Evolutionary conservation across 139 green algal species (phyloP), one percentile per base, ranked within the genome.

Genomic region (Picochlorum sp.): DNA sequence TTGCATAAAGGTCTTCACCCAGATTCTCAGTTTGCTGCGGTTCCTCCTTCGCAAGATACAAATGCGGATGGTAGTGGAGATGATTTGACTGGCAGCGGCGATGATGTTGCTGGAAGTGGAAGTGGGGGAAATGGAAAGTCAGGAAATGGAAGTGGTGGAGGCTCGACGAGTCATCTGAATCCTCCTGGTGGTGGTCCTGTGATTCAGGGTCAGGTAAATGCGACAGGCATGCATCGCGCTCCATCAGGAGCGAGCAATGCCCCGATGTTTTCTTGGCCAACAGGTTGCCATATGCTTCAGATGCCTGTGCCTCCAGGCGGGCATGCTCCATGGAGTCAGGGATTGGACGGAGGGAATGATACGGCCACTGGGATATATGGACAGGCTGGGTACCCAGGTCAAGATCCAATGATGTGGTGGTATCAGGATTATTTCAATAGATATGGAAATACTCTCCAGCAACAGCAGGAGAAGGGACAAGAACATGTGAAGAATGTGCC

Each of bases 381-480:
- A 20, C 51, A 38, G 13, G 15, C 13, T 34, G 13, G 20, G 6
- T 18, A 34, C 51, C 51, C 21, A 34, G 2, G 7, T 59, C 51
- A 30, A 10, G 69, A 75, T 62, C 69, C 69, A 11, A 65, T 75
- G 54, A n/a, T 41, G 14, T 71, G 62, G 62, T 75, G 69, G 69
- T 70, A 70, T 49, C 69, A 75, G 21, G 54, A 61, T n/a, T 75
- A 75, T 51, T 75, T 71, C n/a, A 61, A 61, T 41, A 4, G 60
- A 10, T 14, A 4, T 60, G 56, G 14, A 14, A 21, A 49, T 45
- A 49, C 8, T 38, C 49, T 34, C 28, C 68, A 74, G 60, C 67
- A 59, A 23, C 28, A 58, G 37, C 61, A 67, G 16, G 16, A 38
- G 3, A 11, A 23, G 28, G 37, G 30, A 49, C 49, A 64, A 15